Evolutionary conservation across 2,329 filamentous ascomycete genomes (phyloP), one percentile per base, ranked within the genome.

Genomic region (Sarocladium kiliense): DNA sequence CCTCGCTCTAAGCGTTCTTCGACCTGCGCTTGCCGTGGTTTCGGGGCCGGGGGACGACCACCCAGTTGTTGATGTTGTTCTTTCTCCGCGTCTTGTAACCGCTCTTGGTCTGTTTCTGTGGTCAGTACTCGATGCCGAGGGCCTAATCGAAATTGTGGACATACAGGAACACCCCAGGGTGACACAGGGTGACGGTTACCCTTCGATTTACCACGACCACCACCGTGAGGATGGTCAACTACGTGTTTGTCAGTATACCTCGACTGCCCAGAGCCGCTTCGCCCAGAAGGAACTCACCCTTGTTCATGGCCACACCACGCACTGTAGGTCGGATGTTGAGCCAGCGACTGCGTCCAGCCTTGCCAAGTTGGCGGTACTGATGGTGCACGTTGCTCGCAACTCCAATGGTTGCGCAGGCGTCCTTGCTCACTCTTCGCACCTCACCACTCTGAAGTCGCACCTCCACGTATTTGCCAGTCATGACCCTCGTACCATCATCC

Each of bases 201-300:
- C 89, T 99, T 99, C 56, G 91, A 97, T 77, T 99, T 99, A 77
- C 94, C 94, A 80, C 95, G 85, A 74, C 94, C 94, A 88, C 94
- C 94, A 82, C 94, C 94, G 72, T 99, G 94, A 67, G 94, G 94
- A 80, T 99, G 94, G 68, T 99, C 94, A 65, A 86, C 89, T 85
- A 65, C 44, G 58, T 53, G 27, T 45, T 18, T 23, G 49, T 56
- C 26, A 58, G 42, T 55, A 41, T 27, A 3, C 26, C 3, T 23
- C 26, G 18, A 23, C 21, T 10, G 9, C 6, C 18, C 3, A 30
- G 2, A 37, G 5, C 9, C 12, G 16, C 2, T 34, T 3, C 23
- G 27, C 2, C 3, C 16, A 39, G 44, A 32, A 12, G 44, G n/a
- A 18, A 71, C 81, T 67, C 75, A 90, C 88, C 84, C 71, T 93